Percentiles rank a stretch among this genome's conserved stretches.
These are phyloP conservation scores for Heliosperma pusillum DNA, from an alignment of 148 eudicot species.

Conservation along the genomic window DNA sequence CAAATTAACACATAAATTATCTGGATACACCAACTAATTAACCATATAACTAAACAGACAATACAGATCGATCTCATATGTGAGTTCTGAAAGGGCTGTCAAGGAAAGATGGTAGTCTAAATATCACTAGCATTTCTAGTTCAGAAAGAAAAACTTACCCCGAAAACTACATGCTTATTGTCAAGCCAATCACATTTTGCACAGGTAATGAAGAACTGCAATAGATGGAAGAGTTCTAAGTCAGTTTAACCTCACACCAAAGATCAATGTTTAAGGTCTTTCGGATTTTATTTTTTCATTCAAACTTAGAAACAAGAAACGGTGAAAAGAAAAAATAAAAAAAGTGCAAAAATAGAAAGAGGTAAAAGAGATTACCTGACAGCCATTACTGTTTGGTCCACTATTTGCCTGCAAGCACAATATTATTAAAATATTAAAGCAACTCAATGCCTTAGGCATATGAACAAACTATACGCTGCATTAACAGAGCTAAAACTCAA, in stretches of 20 bases:
- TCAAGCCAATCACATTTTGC: slow-evolving; percentile 98
- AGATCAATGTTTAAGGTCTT: background rate
- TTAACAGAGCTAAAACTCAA: background rate
- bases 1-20: background rate
- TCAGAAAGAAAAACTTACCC: slow-evolving; percentile 47
- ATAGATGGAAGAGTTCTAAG: background rate
- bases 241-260: background rate
- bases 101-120: background rate
- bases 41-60: background rate
- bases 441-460: background rate
- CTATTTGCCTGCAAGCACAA: slow-evolving; percentile 75
- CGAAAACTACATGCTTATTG: slow-evolving; percentile 92
- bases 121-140: background rate
- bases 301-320: background rate
- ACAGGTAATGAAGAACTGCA: slow-evolving; percentile 89
- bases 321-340: background rate
- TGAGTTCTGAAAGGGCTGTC: background rate
- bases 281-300: background rate
- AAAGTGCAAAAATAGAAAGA: background rate
- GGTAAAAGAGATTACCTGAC: slow-evolving; percentile 52
- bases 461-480: background rate
- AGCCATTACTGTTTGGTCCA: slow-evolving; percentile 81
- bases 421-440: background rate
- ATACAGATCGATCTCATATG: background rate
- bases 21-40: too few species aligned